These are phyloP conservation scores for Fraxinus dipetala DNA, from an alignment of 305 asterid genomes.

Conservation along the genomic window DNA sequence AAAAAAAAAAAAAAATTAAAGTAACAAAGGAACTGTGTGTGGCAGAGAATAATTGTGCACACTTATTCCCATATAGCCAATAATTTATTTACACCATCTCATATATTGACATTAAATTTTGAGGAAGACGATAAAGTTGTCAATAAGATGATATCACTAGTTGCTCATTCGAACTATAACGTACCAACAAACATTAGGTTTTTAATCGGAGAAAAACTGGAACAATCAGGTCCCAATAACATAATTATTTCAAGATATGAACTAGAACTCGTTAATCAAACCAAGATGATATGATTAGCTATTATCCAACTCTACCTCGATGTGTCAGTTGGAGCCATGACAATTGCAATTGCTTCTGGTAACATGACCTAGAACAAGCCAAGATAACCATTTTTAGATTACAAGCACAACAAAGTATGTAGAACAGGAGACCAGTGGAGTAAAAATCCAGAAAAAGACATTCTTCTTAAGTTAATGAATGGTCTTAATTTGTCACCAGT, in stretches of 20 bases:
- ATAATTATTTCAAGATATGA: not conserved
- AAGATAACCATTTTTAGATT: conserved; percentile 7
- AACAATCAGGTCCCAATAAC: not conserved
- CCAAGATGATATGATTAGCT: not conserved
- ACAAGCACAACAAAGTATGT: not conserved
- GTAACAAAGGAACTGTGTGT: not conserved
- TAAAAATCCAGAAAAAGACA: conserved; percentile 2
- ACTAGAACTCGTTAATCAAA: not conserved
- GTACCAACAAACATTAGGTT: not conserved
- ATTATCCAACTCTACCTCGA: conserved; percentile 2
- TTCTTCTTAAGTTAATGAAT: not conserved
- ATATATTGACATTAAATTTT: not conserved
- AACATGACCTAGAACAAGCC: conserved; percentile 69
- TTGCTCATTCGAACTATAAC: not conserved
- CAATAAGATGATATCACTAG: not conserved
- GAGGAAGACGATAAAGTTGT: not conserved
- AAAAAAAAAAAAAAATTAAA: not conserved
- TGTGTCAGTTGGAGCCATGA: conserved; percentile 95
- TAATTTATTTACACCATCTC: not conserved
- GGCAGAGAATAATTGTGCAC: not conserved
- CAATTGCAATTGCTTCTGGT: conserved; percentile 95
- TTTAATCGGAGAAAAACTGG: not conserved
- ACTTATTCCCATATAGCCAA: not conserved
- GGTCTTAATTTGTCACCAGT: not conserved
- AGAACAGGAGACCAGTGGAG: conserved; percentile 10